These are phyloP conservation scores for Kazachstania kunashirensis DNA, from an alignment of 805 yeast genomes.

Conservation along the genomic window DNA sequence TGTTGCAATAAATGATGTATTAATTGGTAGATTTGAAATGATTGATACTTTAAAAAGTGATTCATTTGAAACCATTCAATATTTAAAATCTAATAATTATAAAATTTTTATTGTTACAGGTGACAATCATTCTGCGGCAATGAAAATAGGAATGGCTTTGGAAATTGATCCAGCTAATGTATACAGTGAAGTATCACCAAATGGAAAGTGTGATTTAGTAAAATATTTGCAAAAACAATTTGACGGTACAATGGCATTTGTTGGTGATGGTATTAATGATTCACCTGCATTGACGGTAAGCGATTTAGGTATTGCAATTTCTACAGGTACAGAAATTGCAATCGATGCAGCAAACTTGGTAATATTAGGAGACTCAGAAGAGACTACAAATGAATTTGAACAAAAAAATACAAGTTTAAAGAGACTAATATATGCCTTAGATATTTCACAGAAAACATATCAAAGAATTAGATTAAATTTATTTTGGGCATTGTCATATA, in stretches of 20 bases:
- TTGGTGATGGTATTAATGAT: conserved; percentile 97
- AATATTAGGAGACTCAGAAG: conserved; percentile 38
- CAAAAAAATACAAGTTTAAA: conserved; percentile 24
- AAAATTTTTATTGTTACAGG: conserved; percentile 85
- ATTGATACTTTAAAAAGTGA: conserved; percentile 60
- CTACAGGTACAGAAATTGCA: conserved; percentile 92
- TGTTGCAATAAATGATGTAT: conserved; percentile 47
- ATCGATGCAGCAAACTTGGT: conserved; percentile 95
- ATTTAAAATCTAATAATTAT: conserved; percentile 43
- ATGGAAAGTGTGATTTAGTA: conserved; percentile 63
- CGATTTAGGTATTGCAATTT: conserved; percentile 82
- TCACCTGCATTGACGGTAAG: conserved; percentile 91
- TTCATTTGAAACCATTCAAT: conserved; percentile 49
- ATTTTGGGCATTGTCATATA: conserved; percentile 79
- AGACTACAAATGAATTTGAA: too few relatives aligned
- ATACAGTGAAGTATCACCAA: conserved; percentile 69
- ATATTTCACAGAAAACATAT: conserved; percentile 63
- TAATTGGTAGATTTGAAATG: conserved; percentile 58
- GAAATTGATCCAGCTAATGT: conserved; percentile 58
- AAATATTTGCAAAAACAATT: conserved; percentile 39
- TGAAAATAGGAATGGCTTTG: conserved; percentile 50
- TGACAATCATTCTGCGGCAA: conserved; percentile 58
- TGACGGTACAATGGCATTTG: conserved; percentile 55
- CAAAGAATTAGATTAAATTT: conserved; percentile 70
- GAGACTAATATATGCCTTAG: conserved; percentile 53